Percentiles rank a stretch among this genome's conserved stretches.
Evolutionary conservation across 768 basidiomycete species (phyloP).

Genomic region (Gelatoporia subvermispora): DNA sequence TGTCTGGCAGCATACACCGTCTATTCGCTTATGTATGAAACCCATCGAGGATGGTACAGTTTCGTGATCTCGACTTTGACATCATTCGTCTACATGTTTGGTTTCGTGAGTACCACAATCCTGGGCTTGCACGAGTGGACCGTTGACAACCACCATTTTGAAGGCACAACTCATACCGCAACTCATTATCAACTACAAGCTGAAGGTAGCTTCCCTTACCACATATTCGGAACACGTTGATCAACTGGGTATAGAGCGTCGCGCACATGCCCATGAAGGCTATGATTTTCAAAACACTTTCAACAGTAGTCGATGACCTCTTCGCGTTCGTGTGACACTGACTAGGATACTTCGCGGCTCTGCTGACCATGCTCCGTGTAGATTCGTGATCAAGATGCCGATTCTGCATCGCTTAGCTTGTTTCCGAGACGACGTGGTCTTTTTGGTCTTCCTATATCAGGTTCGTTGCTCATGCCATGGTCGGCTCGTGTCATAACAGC

Average conservation of each 20-base stretch:
- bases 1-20: conserved; percentile 69
- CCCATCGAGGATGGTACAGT: conserved; percentile 93
- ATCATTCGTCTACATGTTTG: conserved; percentile 94
- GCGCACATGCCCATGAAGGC: conserved; percentile 99
- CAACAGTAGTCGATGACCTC: conserved; percentile 88
- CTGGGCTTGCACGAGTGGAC: conserved; percentile 10
- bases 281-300: conserved; percentile 92
- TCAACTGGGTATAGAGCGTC: conserved; percentile 56
- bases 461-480: conserved; percentile 34
- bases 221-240: conserved; percentile 1
- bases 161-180: conserved; percentile 84
- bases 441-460: conserved; percentile 91
- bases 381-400: conserved; percentile 97
- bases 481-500: background rate
- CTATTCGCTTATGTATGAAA: conserved; percentile 78
- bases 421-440: conserved; percentile 88
- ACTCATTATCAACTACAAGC: conserved; percentile 94
- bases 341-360: background rate
- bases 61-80: conserved; percentile 92
- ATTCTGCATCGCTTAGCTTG: conserved; percentile 86
- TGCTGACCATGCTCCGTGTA: conserved; percentile 24
- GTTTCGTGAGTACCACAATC: conserved; percentile 68
- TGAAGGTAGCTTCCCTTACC: conserved; percentile 56
- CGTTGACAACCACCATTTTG: conserved; percentile 14
- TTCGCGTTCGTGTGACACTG: conserved; percentile 60